Evolutionary conservation across 352 stramenopile species (phyloP), one percentile per base, ranked within the genome.

Genomic region (Salisapilia sapeloensis): DNA sequence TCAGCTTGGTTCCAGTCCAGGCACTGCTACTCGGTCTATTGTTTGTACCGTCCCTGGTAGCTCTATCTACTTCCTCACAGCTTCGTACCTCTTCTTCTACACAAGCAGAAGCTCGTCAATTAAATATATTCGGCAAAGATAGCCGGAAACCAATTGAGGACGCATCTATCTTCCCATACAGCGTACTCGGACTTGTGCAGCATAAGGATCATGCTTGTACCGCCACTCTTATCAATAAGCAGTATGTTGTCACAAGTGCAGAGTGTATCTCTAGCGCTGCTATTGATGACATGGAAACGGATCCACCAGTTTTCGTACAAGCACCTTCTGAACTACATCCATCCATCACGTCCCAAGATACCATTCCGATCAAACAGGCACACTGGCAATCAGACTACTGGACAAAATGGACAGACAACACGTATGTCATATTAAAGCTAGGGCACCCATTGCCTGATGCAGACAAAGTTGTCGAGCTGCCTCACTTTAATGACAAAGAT

Each of bases 321-420:
- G n/a, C n/a, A n/a, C n/a, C n/a, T n/a, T n/a, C n/a, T n/a, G n/a
- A n/a, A n/a, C n/a, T n/a, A n/a, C n/a, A n/a, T n/a, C n/a, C n/a
- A n/a, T n/a, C n/a, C n/a, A n/a, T n/a, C n/a, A n/a, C n/a, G n/a
- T n/a, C 22, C 16, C 30, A 22, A 25, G 43, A 28, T 11, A n/a
- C 10, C 10, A 49, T 49, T 0, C 39, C 35, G 2, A 44, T 83
- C 4, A 44, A 42, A 35, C 53, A 46, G 30, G 48, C 79, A 17
- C 55, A 83, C 45, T 62, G 58, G 17, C 66, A 83, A 39, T 71
- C 60, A 1, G 56, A 72, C 17, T 82, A 56, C 34, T 82, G 66
- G 66, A 59, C 54, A 21, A 49, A 67, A 14, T 76, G 61, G 59
- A 75, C 47, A 1, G 34, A 49, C 11, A 56, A 78, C 30, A 61